These are phyloP conservation scores for Neonectria ditissima DNA, from an alignment of 2,329 filamentous ascomycete species.

Conservation along the genomic window DNA sequence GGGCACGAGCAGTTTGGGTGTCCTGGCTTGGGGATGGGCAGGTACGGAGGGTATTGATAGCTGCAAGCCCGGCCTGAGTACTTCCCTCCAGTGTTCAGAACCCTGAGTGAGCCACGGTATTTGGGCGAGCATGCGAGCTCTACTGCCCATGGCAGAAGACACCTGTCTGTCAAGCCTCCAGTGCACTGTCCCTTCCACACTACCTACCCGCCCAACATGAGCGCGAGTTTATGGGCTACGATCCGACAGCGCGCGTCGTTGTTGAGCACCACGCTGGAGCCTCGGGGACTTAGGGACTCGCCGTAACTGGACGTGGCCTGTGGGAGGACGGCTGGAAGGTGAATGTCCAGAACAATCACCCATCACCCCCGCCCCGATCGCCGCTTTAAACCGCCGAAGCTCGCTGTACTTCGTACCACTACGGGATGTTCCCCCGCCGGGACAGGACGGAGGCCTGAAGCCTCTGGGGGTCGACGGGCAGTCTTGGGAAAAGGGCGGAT, in stretches of 20 bases:
- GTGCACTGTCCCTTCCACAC: neutral
- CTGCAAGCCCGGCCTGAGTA: neutral
- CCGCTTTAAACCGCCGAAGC: constrained; percentile 6
- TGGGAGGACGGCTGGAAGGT: neutral
- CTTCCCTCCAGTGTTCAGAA: neutral
- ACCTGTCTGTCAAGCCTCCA: neutral
- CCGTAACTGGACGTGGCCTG: too few species aligned
- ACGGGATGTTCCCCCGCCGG: neutral
- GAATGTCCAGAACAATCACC: neutral
- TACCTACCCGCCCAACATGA: neutral
- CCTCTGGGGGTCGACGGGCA: neutral
- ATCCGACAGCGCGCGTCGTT: neutral
- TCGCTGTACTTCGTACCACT: neutral
- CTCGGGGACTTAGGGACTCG: neutral
- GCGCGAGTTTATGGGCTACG: neutral
- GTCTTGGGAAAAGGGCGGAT: neutral
- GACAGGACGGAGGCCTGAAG: neutral
- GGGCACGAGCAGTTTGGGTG: neutral
- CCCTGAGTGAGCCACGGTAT: neutral
- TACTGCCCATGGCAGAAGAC: neutral
- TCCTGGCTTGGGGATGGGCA: neutral
- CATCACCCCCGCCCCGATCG: neutral
- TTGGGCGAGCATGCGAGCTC: neutral
- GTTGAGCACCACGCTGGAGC: neutral
- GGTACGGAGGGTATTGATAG: too few species aligned